A percentile compares a stretch with the other conserved stretches of the same genome.
Evolutionary conservation across 2,329 filamentous ascomycete genomes (phyloP).

Genomic region (Thielaviopsis ethacetica): DNA sequence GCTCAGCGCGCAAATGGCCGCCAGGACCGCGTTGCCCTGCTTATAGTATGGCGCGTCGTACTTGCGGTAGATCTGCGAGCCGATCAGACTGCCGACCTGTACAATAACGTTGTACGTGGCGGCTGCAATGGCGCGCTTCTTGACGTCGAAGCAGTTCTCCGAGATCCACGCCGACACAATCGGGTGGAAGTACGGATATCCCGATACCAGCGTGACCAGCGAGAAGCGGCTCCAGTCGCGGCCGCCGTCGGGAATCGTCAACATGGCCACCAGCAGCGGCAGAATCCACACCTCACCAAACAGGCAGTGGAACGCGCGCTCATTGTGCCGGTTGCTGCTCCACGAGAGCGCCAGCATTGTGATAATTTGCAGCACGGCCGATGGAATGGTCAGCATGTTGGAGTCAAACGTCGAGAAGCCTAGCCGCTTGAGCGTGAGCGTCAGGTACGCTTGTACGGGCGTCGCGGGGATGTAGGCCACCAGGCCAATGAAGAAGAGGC

Average conservation of each 20-base stretch:
- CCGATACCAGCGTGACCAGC: constrained; percentile 18
- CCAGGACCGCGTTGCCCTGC: constrained; percentile 26
- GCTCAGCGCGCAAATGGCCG: constrained; percentile 16
- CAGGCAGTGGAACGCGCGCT: constrained; percentile 18
- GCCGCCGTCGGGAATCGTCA: constrained; percentile 16
- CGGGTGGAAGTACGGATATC: constrained; percentile 25
- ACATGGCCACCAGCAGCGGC: constrained; percentile 19
- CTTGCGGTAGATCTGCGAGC: constrained; percentile 30
- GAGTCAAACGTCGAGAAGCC: constrained; percentile 30
- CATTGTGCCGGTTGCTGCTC: constrained; percentile 18
- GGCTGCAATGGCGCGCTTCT: constrained; percentile 44
- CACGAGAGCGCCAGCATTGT: constrained; percentile 17
- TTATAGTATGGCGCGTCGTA: constrained; percentile 27
- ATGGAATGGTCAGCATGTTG: constrained; percentile 39
- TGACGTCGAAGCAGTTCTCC: constrained; percentile 44
- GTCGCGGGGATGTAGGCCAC: constrained; percentile 15
- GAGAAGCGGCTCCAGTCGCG: constrained; percentile 19
- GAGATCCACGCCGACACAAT: constrained; percentile 33
- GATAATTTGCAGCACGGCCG: constrained; percentile 11
- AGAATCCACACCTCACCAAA: constrained; percentile 21
- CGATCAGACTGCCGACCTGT: constrained; percentile 29
- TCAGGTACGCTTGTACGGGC: constrained; percentile 17
- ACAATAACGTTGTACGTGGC: constrained; percentile 30
- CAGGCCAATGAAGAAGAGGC: constrained; percentile 25
- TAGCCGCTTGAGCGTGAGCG: constrained; percentile 15